These are phyloP conservation scores for Lipomyces oligophaga DNA, from an alignment of 805 yeast species.

Conservation along the genomic window DNA sequence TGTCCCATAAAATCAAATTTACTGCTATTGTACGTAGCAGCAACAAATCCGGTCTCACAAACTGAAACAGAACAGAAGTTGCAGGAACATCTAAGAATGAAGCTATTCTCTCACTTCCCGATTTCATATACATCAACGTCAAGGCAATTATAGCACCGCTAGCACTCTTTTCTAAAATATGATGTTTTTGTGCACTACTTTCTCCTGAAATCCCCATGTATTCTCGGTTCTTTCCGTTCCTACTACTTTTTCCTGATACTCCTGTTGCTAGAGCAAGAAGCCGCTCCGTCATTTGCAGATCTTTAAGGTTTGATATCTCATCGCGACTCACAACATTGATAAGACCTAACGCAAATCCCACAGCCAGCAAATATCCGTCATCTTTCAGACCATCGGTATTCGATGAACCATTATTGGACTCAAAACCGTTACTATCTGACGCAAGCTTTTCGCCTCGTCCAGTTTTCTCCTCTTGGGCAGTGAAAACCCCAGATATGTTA, in stretches of 20 bases:
- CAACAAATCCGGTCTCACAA: conserved; percentile 74
- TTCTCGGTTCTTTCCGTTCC: conserved; percentile 3
- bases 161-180: conserved; percentile 57
- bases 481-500: conserved; percentile 19
- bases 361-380: conserved; percentile 81
- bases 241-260: conserved; percentile 8
- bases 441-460: neutral
- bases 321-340: conserved; percentile 76
- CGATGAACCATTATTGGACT: too few relatives aligned
- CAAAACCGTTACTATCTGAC: conserved; percentile 37
- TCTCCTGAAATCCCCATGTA: conserved; percentile 33
- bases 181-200: conserved; percentile 59
- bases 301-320: conserved; percentile 55
- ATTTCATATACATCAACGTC: conserved; percentile 65
- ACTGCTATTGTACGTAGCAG: conserved; percentile 60
- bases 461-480: neutral
- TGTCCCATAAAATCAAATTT: conserved; percentile 70
- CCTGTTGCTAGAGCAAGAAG: conserved; percentile 56
- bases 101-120: conserved; percentile 59
- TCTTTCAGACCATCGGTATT: conserved; percentile 35
- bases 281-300: conserved; percentile 59
- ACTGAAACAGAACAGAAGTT: conserved; percentile 57
- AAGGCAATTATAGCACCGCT: conserved; percentile 75
- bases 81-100: conserved; percentile 55
- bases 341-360: conserved; percentile 84